These are phyloP conservation scores for Maudiozyma barnettii DNA, from an alignment of 805 yeast genomes.

Conservation along the genomic window DNA sequence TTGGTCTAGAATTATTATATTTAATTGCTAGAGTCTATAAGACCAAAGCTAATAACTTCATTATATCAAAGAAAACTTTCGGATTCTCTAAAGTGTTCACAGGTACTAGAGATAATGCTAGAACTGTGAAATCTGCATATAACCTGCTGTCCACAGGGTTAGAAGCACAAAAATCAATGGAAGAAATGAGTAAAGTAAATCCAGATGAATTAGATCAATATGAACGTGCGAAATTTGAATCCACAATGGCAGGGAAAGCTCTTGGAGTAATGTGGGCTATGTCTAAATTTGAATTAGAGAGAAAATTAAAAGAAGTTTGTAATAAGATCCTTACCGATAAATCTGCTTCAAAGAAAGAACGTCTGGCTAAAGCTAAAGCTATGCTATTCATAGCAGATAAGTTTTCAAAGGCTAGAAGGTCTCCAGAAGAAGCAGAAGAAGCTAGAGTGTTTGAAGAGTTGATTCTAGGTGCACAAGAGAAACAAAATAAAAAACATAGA, in stretches of 20 bases:
- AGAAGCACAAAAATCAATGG: conserved; percentile 76
- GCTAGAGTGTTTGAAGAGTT: conserved; percentile 85
- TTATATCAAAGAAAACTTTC: conserved; percentile 68
- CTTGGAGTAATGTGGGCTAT: conserved; percentile 94
- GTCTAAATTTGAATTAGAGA: conserved; percentile 75
- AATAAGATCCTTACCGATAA: conserved; percentile 69
- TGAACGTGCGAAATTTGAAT: conserved; percentile 68
- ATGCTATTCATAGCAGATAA: conserved; percentile 60
- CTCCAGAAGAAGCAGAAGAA: conserved; percentile 87
- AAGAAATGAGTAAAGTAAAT: conserved; percentile 64
- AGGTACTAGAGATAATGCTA: conserved; percentile 74
- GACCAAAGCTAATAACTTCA: conserved; percentile 61
- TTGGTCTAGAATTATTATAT: conserved; percentile 81
- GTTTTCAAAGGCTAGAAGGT: conserved; percentile 57
- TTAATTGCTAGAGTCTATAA: conserved; percentile 74
- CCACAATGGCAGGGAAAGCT: conserved; percentile 76
- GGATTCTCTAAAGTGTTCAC: conserved; percentile 83
- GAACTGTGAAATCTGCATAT: conserved; percentile 74
- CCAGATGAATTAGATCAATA: conserved; percentile 47
- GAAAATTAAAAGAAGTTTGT: conserved; percentile 73
- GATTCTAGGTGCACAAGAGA: conserved; percentile 74
- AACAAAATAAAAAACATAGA: conserved; percentile 20
- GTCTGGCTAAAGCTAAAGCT: conserved; percentile 72
- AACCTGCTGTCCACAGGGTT: conserved; percentile 73
- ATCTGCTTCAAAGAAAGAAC: conserved; percentile 45